Base-by-base conservation (phyloP, 2,329 filamentous ascomycete species). In the Conoideocrella luteorostrata region DNA sequence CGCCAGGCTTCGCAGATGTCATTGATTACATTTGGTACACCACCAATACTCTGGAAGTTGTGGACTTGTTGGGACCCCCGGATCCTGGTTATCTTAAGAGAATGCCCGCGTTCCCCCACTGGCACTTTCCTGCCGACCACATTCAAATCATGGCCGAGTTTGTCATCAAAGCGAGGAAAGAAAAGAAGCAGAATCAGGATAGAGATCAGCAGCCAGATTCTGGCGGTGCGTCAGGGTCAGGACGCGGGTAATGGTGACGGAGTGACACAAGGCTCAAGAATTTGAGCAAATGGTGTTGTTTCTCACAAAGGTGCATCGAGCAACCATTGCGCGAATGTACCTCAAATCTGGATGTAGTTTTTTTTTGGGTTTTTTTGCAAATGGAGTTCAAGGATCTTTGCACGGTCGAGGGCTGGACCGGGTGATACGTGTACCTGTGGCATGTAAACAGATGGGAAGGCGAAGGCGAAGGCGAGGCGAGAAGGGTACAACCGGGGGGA, bases 1-100 rank as follows among this genome's bases (percentile, higher is more conserved):
- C 89, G 12, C 90, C 93, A 1, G 81, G 82, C n/a, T 98, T 96
- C 67, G 79, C 80, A 41, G 90, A 89, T 49, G 87, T 94, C 45
- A 86, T 98, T 53, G 93, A 98, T 63, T 96, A 97, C 65, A 88
- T 98, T 57, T 97, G 90, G 89, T 98, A 95, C 67, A 90, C 89
- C 45, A 91, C 88, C 46, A 95, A 93, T 64, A 82, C 85, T 18
- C 72, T 96, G 35, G 86, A 93, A 59, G 86, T 94, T 20, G 83
- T 88, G 15, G 85, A 85, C 42, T 67, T 96, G 42, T 80, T 96
- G 4, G 90, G 90, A 23, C 86, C 91, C 34, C 87, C 94, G 3
- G 90, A 96, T 61, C 78, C 82, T 50, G 79, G 87, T 22, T 93
- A 95, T 61, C 79, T 95, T 46, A 84, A 87, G 63, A 79, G 84